These are phyloP conservation scores for Fusarium illudens DNA, from an alignment of 2,329 filamentous ascomycete genomes.

Conservation along the genomic window DNA sequence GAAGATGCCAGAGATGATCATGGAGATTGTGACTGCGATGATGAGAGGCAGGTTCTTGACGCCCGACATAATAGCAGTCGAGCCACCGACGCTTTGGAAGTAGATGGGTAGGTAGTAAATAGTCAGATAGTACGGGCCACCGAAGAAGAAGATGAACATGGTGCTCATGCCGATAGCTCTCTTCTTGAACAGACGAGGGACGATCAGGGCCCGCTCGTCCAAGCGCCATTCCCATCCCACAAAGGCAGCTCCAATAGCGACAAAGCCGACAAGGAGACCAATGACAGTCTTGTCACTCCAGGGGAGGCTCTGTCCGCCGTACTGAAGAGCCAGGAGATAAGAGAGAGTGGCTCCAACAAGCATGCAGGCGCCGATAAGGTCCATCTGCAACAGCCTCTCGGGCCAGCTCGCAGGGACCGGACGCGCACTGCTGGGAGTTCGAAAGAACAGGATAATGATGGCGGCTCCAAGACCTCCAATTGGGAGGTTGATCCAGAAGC, in stretches of 20 bases:
- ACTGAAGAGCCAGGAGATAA: constrained; percentile 58
- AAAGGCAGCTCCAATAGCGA: constrained; percentile 48
- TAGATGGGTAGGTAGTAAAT: constrained; percentile 60
- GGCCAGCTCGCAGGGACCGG: constrained; percentile 42
- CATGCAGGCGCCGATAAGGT: constrained; percentile 54
- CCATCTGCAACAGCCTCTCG: constrained; percentile 60
- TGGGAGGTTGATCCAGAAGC: constrained; percentile 52
- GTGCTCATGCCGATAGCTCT: constrained; percentile 51
- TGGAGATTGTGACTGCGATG: constrained; percentile 53
- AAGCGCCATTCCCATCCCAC: constrained; percentile 50
- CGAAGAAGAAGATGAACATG: constrained; percentile 53
- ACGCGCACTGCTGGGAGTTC: constrained; percentile 50
- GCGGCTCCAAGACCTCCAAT: constrained; percentile 47
- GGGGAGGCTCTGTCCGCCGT: constrained; percentile 54
- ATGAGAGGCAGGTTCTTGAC: constrained; percentile 57
- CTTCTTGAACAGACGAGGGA: constrained; percentile 49
- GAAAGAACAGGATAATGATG: constrained; percentile 54
- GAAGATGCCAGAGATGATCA: constrained; percentile 49
- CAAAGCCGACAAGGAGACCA: constrained; percentile 53
- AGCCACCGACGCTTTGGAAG: constrained; percentile 53
- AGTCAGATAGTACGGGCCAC: constrained; percentile 54
- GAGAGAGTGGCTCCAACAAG: constrained; percentile 55
- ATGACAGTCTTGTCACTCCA: constrained; percentile 55
- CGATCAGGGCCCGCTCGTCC: constrained; percentile 57
- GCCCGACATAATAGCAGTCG: constrained; percentile 51